Evolutionary conservation across 106 monocot species (phyloP), one percentile per base, ranked within the genome.

Genomic region (Platanthera guangdongensis): DNA sequence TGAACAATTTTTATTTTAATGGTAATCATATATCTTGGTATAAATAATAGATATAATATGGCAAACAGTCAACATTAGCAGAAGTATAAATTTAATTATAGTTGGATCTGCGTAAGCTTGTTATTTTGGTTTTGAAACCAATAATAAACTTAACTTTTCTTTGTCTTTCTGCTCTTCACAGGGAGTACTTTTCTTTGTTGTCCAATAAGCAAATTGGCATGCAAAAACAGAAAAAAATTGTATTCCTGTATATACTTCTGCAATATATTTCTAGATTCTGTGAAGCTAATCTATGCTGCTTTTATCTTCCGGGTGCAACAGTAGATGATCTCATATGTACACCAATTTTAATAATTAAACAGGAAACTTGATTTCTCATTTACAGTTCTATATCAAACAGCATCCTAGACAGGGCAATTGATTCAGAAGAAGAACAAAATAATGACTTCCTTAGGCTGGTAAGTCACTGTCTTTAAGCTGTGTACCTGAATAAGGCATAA

Each of bases 401-500:
- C 73, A 88, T 85, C 32, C 78, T 88, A 9, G 88, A 88, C 76
- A 68, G 78, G 57, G 85, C 85, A 57, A 81, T 88, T 74, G 83
- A 88, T 83, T 80, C 88, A 46, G 88, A 88, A 77, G 88, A 85
- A 16, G 65, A 69, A 47, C 80, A 85, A 51, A 81, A 88, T 75
- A 80, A 85, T 71, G 88, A 88, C 76, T 88, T 85, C 73, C 83
- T 88, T 76, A 85, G 85, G 80, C 80, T 88, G 88, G 88, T 88
- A 81, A 55, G 4, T 32, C 48, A 3, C 13, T 63, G 15, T 75
- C 16, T 9, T 76, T 12, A 19, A 47, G 47, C 16, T 72, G 11
- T 68, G 50, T 73, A 39, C 28, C 22, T 14, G 6, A 79, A 8
- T 5, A 22, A 47, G 49, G 19, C 3, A 25, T 64, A 50, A 13